Evolutionary conservation across 257 asterid genomes (phyloP).

Genomic region (Marsdenia floribunda): DNA sequence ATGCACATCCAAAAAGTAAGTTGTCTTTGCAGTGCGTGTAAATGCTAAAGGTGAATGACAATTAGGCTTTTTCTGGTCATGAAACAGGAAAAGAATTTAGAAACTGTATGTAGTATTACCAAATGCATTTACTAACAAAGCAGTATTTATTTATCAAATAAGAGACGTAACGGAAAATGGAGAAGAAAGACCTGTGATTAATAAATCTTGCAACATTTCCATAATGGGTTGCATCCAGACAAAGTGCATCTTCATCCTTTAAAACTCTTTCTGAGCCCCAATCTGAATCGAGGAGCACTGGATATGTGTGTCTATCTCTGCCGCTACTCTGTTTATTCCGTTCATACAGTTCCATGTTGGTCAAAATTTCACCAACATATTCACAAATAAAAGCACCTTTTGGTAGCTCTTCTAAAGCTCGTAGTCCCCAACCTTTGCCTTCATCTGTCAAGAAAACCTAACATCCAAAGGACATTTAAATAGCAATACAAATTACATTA

Average conservation of each 20-base stretch:
- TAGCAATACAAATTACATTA: not conserved
- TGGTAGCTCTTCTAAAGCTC: conserved; percentile 68
- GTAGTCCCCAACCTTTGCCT: conserved; percentile 84
- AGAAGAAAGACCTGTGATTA: conserved; percentile 34
- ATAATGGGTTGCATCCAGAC: conserved; percentile 42
- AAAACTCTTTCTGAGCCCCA: conserved; percentile 42
- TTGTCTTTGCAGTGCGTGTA: not conserved
- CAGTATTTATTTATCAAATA: not conserved
- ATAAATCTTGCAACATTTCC: conserved; percentile 47
- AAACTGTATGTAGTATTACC: not conserved
- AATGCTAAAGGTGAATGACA: not conserved
- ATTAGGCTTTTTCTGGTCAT: not conserved
- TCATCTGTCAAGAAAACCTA: conserved; percentile 54
- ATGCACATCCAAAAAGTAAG: not conserved
- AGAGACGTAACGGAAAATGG: not conserved
- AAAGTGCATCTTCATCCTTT: conserved; percentile 46
- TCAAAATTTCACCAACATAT: conserved; percentile 41
- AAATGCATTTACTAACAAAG: not conserved
- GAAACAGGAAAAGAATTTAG: not conserved
- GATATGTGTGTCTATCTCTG: conserved; percentile 31
- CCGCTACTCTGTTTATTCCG: conserved; percentile 25
- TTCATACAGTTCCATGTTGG: conserved; percentile 36
- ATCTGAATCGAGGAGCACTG: conserved; percentile 46
- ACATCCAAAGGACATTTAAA: conserved; percentile 4
- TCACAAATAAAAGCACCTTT: conserved; percentile 69